Percentiles rank a stretch among this genome's conserved stretches.
Conservation (phyloP, 495 filamentous ascomycete species). For the Daldinia concentrica region DNA sequence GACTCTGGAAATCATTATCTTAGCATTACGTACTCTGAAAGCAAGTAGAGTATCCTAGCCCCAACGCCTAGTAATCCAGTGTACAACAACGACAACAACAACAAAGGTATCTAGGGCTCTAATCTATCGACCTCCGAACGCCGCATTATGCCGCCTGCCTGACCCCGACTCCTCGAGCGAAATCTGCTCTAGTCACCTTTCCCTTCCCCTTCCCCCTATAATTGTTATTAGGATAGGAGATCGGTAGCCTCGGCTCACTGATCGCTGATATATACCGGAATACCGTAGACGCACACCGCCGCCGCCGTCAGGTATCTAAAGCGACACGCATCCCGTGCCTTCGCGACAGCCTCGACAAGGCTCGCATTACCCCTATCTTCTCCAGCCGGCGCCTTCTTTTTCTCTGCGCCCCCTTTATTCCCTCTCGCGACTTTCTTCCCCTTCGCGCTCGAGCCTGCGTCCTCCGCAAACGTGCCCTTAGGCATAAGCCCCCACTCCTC, state of each 20-base stretch:
- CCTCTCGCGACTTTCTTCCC: conserved; percentile 22
- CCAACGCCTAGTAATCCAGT: not conserved
- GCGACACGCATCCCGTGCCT: conserved; percentile 76
- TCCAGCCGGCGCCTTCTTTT: not conserved
- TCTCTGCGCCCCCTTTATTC: conserved; percentile 21
- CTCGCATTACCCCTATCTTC: conserved; percentile 42
- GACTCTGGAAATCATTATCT: not conserved
- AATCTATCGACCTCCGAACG: conserved; percentile 11
- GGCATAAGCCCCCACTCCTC: conserved; percentile 84
- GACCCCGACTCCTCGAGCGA: not conserved
- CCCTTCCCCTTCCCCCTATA: not conserved
- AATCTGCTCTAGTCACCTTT: not conserved
- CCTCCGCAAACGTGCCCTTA: conserved; percentile 47
- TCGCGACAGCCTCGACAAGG: conserved; percentile 81
- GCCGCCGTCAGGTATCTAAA: conserved; percentile 93
- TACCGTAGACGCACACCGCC: conserved; percentile 90
- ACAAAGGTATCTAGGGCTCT: not conserved
- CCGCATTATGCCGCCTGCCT: conserved; percentile 11
- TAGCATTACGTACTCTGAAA: no score
- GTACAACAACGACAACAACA: not conserved
- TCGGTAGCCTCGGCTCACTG: not conserved
- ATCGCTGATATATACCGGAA: conserved; percentile 80
- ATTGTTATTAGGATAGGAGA: no score
- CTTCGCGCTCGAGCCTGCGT: conserved; percentile 36
- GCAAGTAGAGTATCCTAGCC: not conserved